Percentiles rank a stretch among this genome's conserved stretches.
Conservation (phyloP, 2,329 filamentous ascomycete species). For the Ceratocystis cacaofunesta region DNA sequence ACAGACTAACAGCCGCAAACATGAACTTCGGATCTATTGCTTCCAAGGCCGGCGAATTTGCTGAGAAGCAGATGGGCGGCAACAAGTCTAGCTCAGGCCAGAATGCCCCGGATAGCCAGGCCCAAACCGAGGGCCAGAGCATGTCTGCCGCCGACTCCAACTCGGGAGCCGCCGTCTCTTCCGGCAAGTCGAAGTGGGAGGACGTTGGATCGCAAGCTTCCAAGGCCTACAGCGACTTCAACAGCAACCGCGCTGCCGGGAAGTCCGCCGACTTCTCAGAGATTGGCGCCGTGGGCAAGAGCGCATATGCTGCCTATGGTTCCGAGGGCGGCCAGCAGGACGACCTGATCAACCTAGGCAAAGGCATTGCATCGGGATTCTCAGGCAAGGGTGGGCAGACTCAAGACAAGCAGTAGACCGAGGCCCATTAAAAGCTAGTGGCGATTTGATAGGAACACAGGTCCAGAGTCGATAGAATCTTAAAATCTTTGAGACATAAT, state of each 20-base stretch:
- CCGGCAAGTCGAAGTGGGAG: constrained; percentile 12
- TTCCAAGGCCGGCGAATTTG: constrained; percentile 19
- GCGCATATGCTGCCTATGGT: constrained; percentile 23
- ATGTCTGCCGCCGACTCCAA: not conserved
- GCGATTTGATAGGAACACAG: not conserved
- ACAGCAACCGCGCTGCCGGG: constrained; percentile 15
- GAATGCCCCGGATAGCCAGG: constrained; percentile 6
- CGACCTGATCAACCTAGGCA: constrained; percentile 17
- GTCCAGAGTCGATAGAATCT: too few relatives aligned
- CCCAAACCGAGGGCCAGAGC: not conserved
- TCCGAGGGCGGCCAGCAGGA: constrained; percentile 19
- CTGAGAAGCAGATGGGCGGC: constrained; percentile 16
- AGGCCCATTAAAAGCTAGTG: not conserved
- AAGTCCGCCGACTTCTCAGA: constrained; percentile 17
- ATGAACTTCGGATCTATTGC: constrained; percentile 22
- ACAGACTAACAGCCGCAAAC: not conserved
- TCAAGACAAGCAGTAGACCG: not conserved
- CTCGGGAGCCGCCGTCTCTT: not conserved
- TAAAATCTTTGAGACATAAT: too few relatives aligned
- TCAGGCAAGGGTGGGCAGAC: not conserved
- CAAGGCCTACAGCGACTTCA: constrained; percentile 16
- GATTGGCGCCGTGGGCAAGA: constrained; percentile 18
- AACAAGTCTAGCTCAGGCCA: constrained; percentile 1
- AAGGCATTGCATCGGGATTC: constrained; percentile 14
- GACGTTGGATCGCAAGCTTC: constrained; percentile 16